Evolutionary conservation across 2,329 filamentous ascomycete species (phyloP).

Genomic region (Ceratocystis albifundus): DNA sequence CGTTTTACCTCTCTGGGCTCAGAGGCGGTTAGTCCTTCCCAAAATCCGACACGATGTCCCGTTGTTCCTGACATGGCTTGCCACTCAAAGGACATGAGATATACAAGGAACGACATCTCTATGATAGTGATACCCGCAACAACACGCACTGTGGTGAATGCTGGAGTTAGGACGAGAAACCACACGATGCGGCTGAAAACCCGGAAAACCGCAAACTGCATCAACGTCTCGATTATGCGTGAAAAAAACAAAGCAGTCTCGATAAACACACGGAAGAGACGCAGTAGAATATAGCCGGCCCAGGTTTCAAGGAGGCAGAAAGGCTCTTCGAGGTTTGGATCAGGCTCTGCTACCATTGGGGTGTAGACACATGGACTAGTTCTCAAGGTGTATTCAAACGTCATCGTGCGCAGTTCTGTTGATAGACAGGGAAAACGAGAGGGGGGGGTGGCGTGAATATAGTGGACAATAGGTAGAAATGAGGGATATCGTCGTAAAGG

Average conservation of each 20-base stretch:
- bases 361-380: conserved; percentile 11
- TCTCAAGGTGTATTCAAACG: conserved; percentile 9
- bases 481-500: background rate
- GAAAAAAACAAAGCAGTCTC: conserved; percentile 18
- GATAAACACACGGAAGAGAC: conserved; percentile 16
- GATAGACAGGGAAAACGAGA: background rate
- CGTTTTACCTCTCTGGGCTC: conserved; percentile 51
- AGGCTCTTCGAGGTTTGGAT: conserved; percentile 8
- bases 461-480: background rate
- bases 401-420: background rate
- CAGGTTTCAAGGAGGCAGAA: conserved; percentile 21
- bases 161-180: conserved; percentile 5
- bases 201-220: conserved; percentile 13
- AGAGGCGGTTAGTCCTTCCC: conserved; percentile 51
- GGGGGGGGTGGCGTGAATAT: background rate
- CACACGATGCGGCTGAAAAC: background rate
- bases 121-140: conserved; percentile 17
- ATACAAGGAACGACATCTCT: conserved; percentile 18
- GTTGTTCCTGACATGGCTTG: conserved; percentile 54
- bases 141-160: conserved; percentile 10
- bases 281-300: conserved; percentile 16
- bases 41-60: conserved; percentile 61
- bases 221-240: conserved; percentile 10
- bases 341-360: background rate
- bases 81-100: conserved; percentile 29